phyloP scores from a whole-genome alignment of 495 filamentous ascomycete genomes.

The Oleoguttula mirabilis region DNA sequence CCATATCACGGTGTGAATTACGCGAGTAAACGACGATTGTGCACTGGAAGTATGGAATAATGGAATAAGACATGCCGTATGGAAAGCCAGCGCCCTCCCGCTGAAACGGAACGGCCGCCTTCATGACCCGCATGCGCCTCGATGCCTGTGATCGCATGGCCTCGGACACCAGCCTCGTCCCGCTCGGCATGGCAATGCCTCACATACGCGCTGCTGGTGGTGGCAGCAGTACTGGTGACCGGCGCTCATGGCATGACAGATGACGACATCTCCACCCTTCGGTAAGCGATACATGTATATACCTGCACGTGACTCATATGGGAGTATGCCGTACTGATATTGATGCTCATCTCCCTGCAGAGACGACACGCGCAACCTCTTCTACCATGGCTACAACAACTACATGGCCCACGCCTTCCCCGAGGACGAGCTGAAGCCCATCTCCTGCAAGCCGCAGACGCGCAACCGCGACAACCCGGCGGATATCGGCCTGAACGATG shows the following conservation, averaged over 20 bases:
- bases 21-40: no score
- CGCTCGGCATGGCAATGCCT: conserved; percentile 6
- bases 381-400: conserved; percentile 94
- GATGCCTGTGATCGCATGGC: conserved; percentile 5
- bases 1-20: no score
- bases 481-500: conserved; percentile 85
- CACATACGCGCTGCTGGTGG: background rate
- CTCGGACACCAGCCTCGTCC: background rate
- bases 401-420: conserved; percentile 92
- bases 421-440: conserved; percentile 86
- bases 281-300: conserved; percentile 10
- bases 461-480: conserved; percentile 69
- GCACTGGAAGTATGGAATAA: no score
- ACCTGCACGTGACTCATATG: no score
- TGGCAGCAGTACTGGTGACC: conserved; percentile 5
- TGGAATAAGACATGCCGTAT: no score
- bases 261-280: conserved; percentile 23
- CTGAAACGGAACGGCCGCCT: no score
- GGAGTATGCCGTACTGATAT: no score
- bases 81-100: no score
- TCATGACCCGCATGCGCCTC: conserved; percentile 3
- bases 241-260: conserved; percentile 28
- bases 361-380: conserved; percentile 78
- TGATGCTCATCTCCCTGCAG: conserved; percentile 23
- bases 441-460: conserved; percentile 71